Evolutionary conservation across 2,329 filamentous ascomycete genomes (phyloP).

Genomic region (Ophiosphaerella herpotricha): DNA sequence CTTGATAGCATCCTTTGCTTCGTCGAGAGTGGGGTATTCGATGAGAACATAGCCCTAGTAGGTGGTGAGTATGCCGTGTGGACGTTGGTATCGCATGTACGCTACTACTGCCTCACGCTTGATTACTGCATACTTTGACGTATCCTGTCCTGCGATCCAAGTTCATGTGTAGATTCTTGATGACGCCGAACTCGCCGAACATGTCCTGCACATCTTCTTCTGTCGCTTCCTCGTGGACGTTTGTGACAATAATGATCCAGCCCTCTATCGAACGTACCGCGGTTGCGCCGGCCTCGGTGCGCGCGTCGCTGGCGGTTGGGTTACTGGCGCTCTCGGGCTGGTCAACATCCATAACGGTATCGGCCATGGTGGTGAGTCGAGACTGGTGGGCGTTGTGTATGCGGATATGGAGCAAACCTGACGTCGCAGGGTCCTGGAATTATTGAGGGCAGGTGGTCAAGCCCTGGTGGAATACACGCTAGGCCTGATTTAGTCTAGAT

Average conservation of each 20-base stretch:
- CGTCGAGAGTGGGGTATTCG: slow-evolving; percentile 78
- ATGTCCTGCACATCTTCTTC: slow-evolving; percentile 82
- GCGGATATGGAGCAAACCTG: slow-evolving; percentile 5
- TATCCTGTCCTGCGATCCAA: slow-evolving; percentile 82
- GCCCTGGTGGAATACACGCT: too few species aligned
- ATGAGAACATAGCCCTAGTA: slow-evolving; percentile 80
- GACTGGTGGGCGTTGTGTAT: neutral
- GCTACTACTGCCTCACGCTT: too few species aligned
- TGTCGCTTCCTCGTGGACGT: slow-evolving; percentile 84
- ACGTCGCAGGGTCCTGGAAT: too few species aligned
- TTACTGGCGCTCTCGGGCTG: slow-evolving; percentile 46
- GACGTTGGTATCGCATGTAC: slow-evolving; percentile 49
- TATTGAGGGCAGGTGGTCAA: too few species aligned
- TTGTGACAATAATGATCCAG: slow-evolving; percentile 86
- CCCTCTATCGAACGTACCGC: slow-evolving; percentile 87
- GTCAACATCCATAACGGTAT: slow-evolving; percentile 53
- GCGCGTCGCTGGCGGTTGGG: slow-evolving; percentile 66
- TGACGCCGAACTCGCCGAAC: slow-evolving; percentile 83
- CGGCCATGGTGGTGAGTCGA: slow-evolving; percentile 46
- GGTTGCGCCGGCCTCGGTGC: slow-evolving; percentile 73
- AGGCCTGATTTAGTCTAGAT: too few species aligned
- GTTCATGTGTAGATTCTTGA: slow-evolving; percentile 85
- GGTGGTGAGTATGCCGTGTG: slow-evolving; percentile 65
- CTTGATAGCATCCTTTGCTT: slow-evolving; percentile 81
- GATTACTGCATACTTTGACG: slow-evolving; percentile 67